Base-by-base conservation (phyloP, 768 basidiomycete genomes). In the Podaxis pistillaris region DNA sequence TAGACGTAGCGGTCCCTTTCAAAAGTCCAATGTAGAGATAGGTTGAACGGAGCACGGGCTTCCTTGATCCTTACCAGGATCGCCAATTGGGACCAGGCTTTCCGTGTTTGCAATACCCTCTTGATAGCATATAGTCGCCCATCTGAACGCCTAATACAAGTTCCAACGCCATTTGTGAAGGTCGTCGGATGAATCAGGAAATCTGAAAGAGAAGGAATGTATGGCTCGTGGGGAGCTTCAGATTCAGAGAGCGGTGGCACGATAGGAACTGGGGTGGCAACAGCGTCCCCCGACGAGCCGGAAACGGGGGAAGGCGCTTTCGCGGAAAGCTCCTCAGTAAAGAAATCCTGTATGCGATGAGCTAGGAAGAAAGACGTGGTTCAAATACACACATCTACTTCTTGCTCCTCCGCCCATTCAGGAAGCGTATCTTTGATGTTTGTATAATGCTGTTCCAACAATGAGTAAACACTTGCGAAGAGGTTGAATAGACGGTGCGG, bases 111-210 rank as follows among this genome's bases (percentile, higher is more conserved):
- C 11, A 51, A 26, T 12, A 47, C 9, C n/a, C 46, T 62, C 22
- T 56, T 56, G 46, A 62, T 56, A 19, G 61, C 46, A 51, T 62
- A 62, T 12, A 50, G n/a, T 13, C 61, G 61, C 8, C 61, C 61
- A 56, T 62, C 55, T 2, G 61, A 62, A 4, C 54, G 61, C 30
- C 46, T 56, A n/a, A 56, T 49, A 40, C 61, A 62, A 12, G 26
- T 37, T 26, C 54, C 61, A 6, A 50, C 36, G 9, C 33, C 44
- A 4, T 15, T 11, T 6, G 50, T 22, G 30, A 46, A 30, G 12
- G 61, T 22, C 15, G 22, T 13, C 8, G 53, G 54, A 40, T 50
- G 30, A 7, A 62, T 26, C 11, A 62, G 4, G 15, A 62, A 62
- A 22, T 56, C 61, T 12, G 44, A 47, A 11, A 62, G 54, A 26